These are phyloP conservation scores for Lecanicillium sp. DNA, from an alignment of 2,329 filamentous ascomycete species.

Conservation along the genomic window DNA sequence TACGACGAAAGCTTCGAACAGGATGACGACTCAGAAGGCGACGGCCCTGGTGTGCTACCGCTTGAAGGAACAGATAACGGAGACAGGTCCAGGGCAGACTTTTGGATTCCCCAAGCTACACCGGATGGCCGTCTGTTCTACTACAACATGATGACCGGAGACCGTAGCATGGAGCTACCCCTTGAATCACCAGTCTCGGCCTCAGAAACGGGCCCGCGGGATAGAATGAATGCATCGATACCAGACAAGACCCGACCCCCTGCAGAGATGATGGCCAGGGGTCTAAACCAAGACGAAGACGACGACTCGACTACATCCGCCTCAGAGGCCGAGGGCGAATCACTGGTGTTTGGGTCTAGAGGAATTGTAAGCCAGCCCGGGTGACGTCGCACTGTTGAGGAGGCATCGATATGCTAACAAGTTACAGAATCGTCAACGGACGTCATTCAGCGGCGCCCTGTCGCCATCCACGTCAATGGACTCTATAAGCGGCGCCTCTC, in stretches of 20 bases:
- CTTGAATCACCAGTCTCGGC: constrained; percentile 78
- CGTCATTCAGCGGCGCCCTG: constrained; percentile 60
- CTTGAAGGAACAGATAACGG: constrained; percentile 55
- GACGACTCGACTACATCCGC: constrained; percentile 82
- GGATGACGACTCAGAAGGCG: constrained; percentile 54
- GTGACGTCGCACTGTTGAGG: too few relatives aligned
- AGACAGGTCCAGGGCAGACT: constrained; percentile 81
- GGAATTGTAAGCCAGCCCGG: constrained; percentile 46
- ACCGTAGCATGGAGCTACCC: constrained; percentile 89
- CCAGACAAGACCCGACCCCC: constrained; percentile 87
- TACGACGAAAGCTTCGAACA: constrained; percentile 63
- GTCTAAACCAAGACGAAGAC: constrained; percentile 75
- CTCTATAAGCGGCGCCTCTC: constrained; percentile 67
- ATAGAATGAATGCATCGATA: constrained; percentile 80
- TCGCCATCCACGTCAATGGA: constrained; percentile 89
- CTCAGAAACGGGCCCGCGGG: constrained; percentile 76
- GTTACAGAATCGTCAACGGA: constrained; percentile 33
- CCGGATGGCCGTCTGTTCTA: constrained; percentile 90
- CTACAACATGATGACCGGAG: constrained; percentile 95
- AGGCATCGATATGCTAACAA: too few relatives aligned
- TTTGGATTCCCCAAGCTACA: constrained; percentile 97
- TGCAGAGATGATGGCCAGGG: constrained; percentile 81
- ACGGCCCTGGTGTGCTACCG: constrained; percentile 52
- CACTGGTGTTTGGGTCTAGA: constrained; percentile 56
- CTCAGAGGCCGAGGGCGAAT: constrained; percentile 74